phyloP scores from a whole-genome alignment of 2,329 filamentous ascomycete genomes.

The Monosporascus sp. region DNA sequence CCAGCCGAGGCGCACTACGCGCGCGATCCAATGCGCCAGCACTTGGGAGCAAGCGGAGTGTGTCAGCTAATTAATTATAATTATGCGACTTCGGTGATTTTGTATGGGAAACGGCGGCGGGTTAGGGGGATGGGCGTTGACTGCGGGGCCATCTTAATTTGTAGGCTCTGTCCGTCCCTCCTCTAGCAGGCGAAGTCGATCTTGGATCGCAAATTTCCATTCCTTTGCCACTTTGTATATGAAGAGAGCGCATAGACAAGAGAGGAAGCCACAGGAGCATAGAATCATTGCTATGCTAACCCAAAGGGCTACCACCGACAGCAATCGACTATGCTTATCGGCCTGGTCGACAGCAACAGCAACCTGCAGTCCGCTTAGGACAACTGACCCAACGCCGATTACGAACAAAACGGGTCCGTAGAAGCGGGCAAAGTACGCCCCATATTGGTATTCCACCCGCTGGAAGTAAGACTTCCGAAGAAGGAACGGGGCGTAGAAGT shows the following conservation, averaged over 20 bases:
- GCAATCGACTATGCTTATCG: neutral
- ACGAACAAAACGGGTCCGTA: slow-evolving; percentile 14
- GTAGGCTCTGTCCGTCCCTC: neutral
- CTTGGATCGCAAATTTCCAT: slow-evolving; percentile 3
- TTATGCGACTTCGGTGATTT: too few species aligned
- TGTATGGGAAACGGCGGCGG: too few species aligned
- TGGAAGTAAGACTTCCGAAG: slow-evolving; percentile 10
- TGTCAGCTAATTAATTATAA: too few species aligned
- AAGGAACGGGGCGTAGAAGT: slow-evolving; percentile 11
- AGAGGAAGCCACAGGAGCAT: neutral
- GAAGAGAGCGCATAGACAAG: neutral
- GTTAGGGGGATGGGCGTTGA: too few species aligned
- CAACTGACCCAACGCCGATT: slow-evolving; percentile 6
- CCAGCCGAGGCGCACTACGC: too few species aligned
- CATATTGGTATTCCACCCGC: slow-evolving; percentile 11
- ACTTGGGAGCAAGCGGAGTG: too few species aligned
- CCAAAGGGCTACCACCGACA: neutral
- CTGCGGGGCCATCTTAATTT: too few species aligned
- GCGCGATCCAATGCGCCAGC: too few species aligned
- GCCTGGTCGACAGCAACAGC: slow-evolving; percentile 1
- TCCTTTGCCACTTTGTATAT: slow-evolving; percentile 2
- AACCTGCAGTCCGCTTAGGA: slow-evolving; percentile 6
- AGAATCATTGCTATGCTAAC: slow-evolving; percentile 1
- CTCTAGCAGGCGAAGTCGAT: slow-evolving; percentile 1
- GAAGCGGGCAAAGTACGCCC: slow-evolving; percentile 14